These are phyloP conservation scores for Friedmanniomyces endolithicus DNA, from an alignment of 495 filamentous ascomycete species.

Conservation along the genomic window DNA sequence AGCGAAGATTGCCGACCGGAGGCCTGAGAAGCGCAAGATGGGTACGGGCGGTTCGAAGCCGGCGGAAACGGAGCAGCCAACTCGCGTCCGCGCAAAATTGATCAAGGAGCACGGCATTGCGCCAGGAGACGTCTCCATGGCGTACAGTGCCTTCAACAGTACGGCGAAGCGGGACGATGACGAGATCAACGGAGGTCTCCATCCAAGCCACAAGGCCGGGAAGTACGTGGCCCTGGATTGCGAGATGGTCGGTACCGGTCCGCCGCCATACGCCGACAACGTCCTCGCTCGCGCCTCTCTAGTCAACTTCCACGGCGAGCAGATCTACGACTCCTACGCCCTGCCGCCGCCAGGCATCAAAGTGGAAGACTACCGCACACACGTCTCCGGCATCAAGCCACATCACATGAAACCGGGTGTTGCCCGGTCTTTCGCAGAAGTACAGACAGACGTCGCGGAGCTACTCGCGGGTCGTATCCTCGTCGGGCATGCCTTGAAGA, in stretches of 20 bases:
- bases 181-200: slow-evolving; percentile 39
- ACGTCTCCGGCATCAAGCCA: slow-evolving; percentile 65
- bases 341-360: slow-evolving; percentile 54
- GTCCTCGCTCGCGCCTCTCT: slow-evolving; percentile 72
- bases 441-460: slow-evolving; percentile 58
- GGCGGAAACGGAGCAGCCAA: slow-evolving; percentile 4
- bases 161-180: slow-evolving; percentile 14
- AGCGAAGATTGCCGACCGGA: slow-evolving; percentile 53
- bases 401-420: slow-evolving; percentile 44
- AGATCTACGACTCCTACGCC: slow-evolving; percentile 87
- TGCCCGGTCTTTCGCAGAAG: slow-evolving; percentile 60
- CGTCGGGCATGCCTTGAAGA: slow-evolving; percentile 78
- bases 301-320: slow-evolving; percentile 82
- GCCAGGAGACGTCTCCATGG: slow-evolving; percentile 45
- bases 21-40: slow-evolving; percentile 23
- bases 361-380: slow-evolving; percentile 71
- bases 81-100: background rate
- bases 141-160: slow-evolving; percentile 36
- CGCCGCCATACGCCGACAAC: slow-evolving; percentile 43
- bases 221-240: slow-evolving; percentile 91
- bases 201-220: slow-evolving; percentile 43
- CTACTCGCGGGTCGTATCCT: slow-evolving; percentile 63
- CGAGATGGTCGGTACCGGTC: slow-evolving; percentile 90
- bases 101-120: slow-evolving; percentile 42
- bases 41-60: slow-evolving; percentile 20